Base-by-base conservation (phyloP, 768 basidiomycete species). In the Amanita inopinata region DNA sequence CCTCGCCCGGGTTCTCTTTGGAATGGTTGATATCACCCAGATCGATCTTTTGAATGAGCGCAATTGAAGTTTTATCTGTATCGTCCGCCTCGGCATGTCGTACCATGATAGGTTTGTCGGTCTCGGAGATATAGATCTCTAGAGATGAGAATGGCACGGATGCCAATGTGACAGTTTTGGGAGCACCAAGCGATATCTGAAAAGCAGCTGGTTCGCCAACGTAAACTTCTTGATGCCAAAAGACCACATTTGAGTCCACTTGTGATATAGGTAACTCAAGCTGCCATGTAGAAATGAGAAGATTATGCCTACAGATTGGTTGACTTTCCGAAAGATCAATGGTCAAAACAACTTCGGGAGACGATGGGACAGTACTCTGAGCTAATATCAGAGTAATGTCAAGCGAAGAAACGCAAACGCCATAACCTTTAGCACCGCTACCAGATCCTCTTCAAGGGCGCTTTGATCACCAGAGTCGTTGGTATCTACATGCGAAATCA, bases 341-440 rank as follows among this genome's bases (percentile, higher is more conserved):
- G 3, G 73, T 54, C 24, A 92, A 55, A 5, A 76, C 59, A 15
- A 69, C 67, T 19, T 78, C 72, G n/a, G 70, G 56, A 2, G 65
- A 63, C 0, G 76, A 60, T 4, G 88, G 87, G 0, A 82, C 70
- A 4, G 84, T 81, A 43, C 77, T 86, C 87, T 92, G 39, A n/a
- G 15, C 28, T 5, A 23, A 11, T 24, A 43, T 40, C 27, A 31
- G 24, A 18, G 31, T 6, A 15, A 20, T 15, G 20, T 4, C 28
- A 35, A 3, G n/a, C 2, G 17, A 24, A 43, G 17, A 15, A 28
- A 27, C 23, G 30, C 24, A 5, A 10, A 25, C 36, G 50, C 61
- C 31, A 44, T 28, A 35, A 88, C 90, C 72, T 76, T 71, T 19
- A 93, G 61, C 11, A 91, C 70, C 3, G 74, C 75, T n/a, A 83